Evolutionary conservation across 345 rosid species (phyloP).

Genomic region (Lumnitzera racemosa): DNA sequence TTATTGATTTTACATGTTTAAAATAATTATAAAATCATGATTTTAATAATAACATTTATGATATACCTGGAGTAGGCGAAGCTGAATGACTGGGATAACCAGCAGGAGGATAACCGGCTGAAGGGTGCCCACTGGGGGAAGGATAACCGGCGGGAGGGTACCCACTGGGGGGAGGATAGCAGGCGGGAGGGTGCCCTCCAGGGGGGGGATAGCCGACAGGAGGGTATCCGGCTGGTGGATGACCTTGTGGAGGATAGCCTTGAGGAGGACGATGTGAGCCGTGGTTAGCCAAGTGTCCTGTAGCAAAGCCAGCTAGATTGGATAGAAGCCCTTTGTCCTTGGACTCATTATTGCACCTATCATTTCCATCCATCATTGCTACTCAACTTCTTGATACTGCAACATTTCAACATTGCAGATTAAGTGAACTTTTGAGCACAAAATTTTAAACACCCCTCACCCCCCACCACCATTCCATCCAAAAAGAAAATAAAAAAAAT

Average conservation of each 20-base stretch:
- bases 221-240: conserved; percentile 37
- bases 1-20: no score
- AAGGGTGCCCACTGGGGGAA: conserved; percentile 25
- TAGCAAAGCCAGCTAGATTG: conserved; percentile 53
- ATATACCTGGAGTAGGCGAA: conserved; percentile 21
- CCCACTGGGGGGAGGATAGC: conserved; percentile 53
- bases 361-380: conserved; percentile 43
- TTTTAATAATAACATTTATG: not conserved
- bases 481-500: no score
- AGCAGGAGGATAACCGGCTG: conserved; percentile 9
- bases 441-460: no score
- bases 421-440: no score
- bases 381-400: conserved; percentile 8
- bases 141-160: conserved; percentile 41
- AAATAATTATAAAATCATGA: no score
- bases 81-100: conserved; percentile 47
- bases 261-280: conserved; percentile 23
- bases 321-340: conserved; percentile 64
- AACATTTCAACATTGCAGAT: no score
- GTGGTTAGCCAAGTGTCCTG: conserved; percentile 23
- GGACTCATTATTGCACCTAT: conserved; percentile 27
- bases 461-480: no score
- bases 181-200: conserved; percentile 31
- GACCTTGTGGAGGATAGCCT: conserved; percentile 29
- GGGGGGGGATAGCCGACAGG: conserved; percentile 29